Conservation (phyloP, 139 green algal genomes). For the Edaphochlamys debaryana region DNA sequence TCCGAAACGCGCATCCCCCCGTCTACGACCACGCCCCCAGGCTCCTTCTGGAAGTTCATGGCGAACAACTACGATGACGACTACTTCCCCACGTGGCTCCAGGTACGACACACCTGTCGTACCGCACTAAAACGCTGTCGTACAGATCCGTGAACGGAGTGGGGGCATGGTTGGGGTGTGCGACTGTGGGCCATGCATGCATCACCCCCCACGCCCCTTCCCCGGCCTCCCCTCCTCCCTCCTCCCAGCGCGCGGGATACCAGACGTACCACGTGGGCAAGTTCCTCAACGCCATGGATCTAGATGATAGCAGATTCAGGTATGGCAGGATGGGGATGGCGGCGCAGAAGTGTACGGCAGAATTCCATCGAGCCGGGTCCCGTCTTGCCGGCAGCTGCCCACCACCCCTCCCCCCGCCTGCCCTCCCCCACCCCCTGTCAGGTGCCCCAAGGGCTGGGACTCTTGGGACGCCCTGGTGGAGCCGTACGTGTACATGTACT, state of each 20-base stretch:
- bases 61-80: neutral
- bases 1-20: too few species aligned
- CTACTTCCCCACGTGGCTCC: conserved; percentile 31
- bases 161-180: too few species aligned
- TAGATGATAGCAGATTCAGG: conserved; percentile 10
- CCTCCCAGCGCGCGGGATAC: conserved; percentile 23
- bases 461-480: conserved; percentile 31
- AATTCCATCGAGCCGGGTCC: neutral
- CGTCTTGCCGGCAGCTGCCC: neutral
- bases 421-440: neutral
- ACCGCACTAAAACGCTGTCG: too few species aligned
- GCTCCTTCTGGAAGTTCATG: conserved; percentile 34
- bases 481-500: conserved; percentile 33
- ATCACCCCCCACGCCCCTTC: too few species aligned
- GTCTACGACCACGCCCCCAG: neutral
- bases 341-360: neutral
- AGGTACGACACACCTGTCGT: too few species aligned
- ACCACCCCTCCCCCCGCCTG: neutral
- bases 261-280: conserved; percentile 36
- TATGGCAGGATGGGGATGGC: neutral
- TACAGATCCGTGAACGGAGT: too few species aligned
- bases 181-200: too few species aligned
- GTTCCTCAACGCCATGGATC: conserved; percentile 40
- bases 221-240: too few species aligned
- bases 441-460: conserved; percentile 19